Base-by-base conservation (phyloP, 75 land plant genomes). In the Pseudotsuga menziesii region DNA sequence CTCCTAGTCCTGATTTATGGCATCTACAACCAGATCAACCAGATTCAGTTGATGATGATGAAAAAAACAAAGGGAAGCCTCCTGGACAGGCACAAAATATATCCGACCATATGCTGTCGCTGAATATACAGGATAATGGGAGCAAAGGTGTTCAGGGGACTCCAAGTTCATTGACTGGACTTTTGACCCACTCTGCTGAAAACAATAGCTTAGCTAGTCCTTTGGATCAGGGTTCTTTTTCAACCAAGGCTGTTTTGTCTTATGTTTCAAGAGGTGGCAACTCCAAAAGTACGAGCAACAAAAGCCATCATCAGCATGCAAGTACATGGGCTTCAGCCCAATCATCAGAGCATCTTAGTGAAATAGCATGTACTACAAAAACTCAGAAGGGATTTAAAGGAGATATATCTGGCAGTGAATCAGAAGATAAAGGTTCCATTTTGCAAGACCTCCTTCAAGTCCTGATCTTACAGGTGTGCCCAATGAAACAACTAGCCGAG, bases 401-500 rank as follows among this genome's bases (percentile, higher is more conserved):
- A 61, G 85, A 87, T 61, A 61, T 61, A 23, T 36, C 75, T 4
- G 62, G 72, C 0, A 75, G 57, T 73, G 44, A 72, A 36, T 66
- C 56, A 1, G 84, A 86, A 77, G 58, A 62, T 8, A 84, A 86
- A 84, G 80, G 72, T 84, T 54, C 74, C 81, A 76, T 57, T 86
- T 91, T 82, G 86, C 83, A 32, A 84, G 91, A 78, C 87, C 93
- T 55, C 73, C 56, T 7, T 91, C 91, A 27, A 89, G 91, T 57
- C 93, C 93, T 48, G 89, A 87, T 56, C 86, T 91, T 39, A 85
- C 89, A 14, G 86, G 83, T 15, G 61, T 83, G 29, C 80, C 84
- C 70, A 56, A 61, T 58, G 84, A 87, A 29, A 61, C 57, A 26
- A 57, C 78, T 15, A 59, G 80, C 58, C 77, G 59, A 67, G 83